Evolutionary conservation across 2,329 filamentous ascomycete species (phyloP).

Genomic region (Neodidymelliopsis sp.): DNA sequence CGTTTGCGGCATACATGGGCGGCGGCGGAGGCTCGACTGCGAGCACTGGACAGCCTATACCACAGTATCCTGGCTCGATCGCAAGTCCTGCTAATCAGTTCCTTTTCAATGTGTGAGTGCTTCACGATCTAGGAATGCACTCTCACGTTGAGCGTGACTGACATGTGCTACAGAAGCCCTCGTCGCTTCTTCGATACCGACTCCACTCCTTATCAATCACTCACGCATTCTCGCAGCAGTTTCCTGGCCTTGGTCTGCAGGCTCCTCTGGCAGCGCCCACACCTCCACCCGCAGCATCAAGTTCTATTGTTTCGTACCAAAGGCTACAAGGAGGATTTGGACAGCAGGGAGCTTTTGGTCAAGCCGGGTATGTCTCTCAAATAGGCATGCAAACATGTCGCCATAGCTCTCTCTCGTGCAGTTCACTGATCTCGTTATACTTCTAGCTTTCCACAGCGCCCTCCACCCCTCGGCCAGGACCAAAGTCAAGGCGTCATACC

Average conservation of each 20-base stretch:
- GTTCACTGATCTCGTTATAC: not conserved
- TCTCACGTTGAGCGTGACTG: slow-evolving; percentile 4
- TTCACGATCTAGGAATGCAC: not conserved
- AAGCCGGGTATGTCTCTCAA: slow-evolving; percentile 4
- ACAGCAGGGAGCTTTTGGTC: slow-evolving; percentile 18
- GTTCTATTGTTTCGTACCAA: slow-evolving; percentile 29
- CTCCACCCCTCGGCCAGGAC: slow-evolving; percentile 27
- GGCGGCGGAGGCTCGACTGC: slow-evolving; percentile 15
- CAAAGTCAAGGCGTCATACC: slow-evolving; percentile 5
- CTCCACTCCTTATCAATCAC: not conserved
- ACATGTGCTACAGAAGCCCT: slow-evolving; percentile 20
- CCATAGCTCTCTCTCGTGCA: not conserved
- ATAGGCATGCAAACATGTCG: not conserved
- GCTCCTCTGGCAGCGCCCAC: slow-evolving; percentile 37
- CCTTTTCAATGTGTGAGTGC: slow-evolving; percentile 40
- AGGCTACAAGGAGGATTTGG: slow-evolving; percentile 22
- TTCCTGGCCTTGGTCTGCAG: slow-evolving; percentile 27
- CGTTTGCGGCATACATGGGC: slow-evolving; percentile 44
- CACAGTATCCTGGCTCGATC: slow-evolving; percentile 28
- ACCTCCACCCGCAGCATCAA: slow-evolving; percentile 33
- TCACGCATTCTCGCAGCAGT: slow-evolving; percentile 31
- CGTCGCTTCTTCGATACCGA: not conserved
- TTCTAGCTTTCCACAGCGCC: slow-evolving; percentile 26
- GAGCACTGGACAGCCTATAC: slow-evolving; percentile 23
- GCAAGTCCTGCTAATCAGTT: slow-evolving; percentile 28